Evolutionary conservation across 2,329 filamentous ascomycete genomes (phyloP).

Genomic region (Diplodia sapinea): DNA sequence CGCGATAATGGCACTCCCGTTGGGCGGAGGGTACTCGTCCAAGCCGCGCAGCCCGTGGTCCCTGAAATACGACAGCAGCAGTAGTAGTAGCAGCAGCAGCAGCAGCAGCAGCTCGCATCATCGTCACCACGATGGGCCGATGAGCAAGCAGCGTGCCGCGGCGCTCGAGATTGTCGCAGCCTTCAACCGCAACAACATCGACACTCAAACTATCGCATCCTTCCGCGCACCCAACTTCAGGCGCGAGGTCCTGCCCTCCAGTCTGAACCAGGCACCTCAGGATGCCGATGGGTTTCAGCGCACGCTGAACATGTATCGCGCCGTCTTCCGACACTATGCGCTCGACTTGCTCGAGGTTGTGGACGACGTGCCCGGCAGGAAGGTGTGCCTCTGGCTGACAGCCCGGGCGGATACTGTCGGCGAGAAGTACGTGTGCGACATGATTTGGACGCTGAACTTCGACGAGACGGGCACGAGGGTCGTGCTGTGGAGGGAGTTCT

Average conservation of each 20-base stretch:
- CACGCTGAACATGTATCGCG: constrained; percentile 21
- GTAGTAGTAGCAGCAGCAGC: neutral
- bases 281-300: constrained; percentile 15
- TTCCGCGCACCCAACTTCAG: neutral
- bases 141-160: constrained; percentile 13
- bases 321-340: constrained; percentile 18
- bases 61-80: constrained; percentile 3
- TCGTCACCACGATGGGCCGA: neutral
- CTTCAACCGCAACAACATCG: constrained; percentile 30
- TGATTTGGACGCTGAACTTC: constrained; percentile 20
- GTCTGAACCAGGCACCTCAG: constrained; percentile 8
- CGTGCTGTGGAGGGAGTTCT: constrained; percentile 20
- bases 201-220: constrained; percentile 11
- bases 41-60: constrained; percentile 9
- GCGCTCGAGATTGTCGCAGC: constrained; percentile 21
- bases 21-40: neutral
- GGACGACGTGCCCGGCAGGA: constrained; percentile 15
- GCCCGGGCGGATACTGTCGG: constrained; percentile 13
- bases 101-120: constrained; percentile 5
- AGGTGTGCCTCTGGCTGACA: constrained; percentile 25
- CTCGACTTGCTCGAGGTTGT: constrained; percentile 16
- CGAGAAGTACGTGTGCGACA: constrained; percentile 19
- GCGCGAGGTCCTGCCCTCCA: constrained; percentile 20
- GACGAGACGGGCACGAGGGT: constrained; percentile 13
- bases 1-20: neutral